phyloP scores from a whole-genome alignment of 2,329 filamentous ascomycete species.

The Trichoderma sp. region DNA sequence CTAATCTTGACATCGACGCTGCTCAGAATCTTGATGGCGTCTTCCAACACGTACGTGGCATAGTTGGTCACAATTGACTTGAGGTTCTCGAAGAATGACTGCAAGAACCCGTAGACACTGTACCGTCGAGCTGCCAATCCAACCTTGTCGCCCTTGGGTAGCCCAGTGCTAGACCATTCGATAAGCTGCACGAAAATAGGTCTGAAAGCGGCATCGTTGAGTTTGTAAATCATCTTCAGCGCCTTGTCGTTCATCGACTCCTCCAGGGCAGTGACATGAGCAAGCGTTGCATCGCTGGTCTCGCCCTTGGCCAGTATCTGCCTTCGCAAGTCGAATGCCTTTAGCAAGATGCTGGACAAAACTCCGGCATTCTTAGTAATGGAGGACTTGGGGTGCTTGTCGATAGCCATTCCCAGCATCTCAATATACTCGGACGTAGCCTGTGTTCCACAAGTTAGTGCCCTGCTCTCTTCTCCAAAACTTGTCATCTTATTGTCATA shows the following conservation, averaged over 20 bases:
- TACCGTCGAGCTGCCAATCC: slow-evolving; percentile 64
- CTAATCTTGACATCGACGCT: slow-evolving; percentile 46
- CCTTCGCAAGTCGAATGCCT: slow-evolving; percentile 64
- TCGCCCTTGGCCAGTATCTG: slow-evolving; percentile 50
- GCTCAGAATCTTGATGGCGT: slow-evolving; percentile 63
- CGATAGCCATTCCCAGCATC: slow-evolving; percentile 67
- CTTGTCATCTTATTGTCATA: not conserved
- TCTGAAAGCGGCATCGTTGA: slow-evolving; percentile 90
- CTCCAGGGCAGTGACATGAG: slow-evolving; percentile 61
- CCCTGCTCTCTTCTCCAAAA: not conserved
- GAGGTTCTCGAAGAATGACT: slow-evolving; percentile 76
- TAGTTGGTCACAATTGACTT: slow-evolving; percentile 96
- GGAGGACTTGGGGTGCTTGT: slow-evolving; percentile 72
- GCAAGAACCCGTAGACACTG: slow-evolving; percentile 78
- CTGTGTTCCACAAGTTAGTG: slow-evolving; percentile 37
- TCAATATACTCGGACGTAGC: slow-evolving; percentile 68
- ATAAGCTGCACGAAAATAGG: slow-evolving; percentile 86
- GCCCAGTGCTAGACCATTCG: slow-evolving; percentile 68
- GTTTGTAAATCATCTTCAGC: slow-evolving; percentile 91
- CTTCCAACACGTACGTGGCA: slow-evolving; percentile 78
- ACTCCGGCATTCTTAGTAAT: slow-evolving; percentile 72
- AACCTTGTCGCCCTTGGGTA: slow-evolving; percentile 59
- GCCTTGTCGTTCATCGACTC: slow-evolving; percentile 64
- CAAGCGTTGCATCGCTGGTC: slow-evolving; percentile 41
- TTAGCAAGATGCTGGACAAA: slow-evolving; percentile 64